phyloP scores from a whole-genome alignment of 2,329 filamentous ascomycete genomes.

The Diaporthe sp. region DNA sequence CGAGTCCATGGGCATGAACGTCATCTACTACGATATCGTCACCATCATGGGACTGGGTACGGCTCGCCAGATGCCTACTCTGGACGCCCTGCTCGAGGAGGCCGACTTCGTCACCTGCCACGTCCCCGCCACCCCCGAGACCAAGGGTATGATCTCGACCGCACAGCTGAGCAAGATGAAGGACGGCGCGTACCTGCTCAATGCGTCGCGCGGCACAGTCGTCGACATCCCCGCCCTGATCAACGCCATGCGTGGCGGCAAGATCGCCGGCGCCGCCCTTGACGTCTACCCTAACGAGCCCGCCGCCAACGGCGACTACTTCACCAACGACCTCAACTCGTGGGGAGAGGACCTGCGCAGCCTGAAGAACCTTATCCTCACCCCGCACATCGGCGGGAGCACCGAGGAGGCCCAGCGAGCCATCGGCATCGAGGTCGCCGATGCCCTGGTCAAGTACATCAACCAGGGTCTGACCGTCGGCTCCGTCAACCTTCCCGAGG shows the following conservation, averaged over 20 bases:
- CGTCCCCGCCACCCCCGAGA: constrained; percentile 94
- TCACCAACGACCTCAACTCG: constrained; percentile 83
- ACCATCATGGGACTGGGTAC: constrained; percentile 96
- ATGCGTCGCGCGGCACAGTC: constrained; percentile 92
- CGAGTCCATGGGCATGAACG: constrained; percentile 97
- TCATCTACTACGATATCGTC: constrained; percentile 96
- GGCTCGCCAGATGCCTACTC: constrained; percentile 82
- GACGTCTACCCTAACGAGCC: constrained; percentile 97
- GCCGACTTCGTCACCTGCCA: constrained; percentile 96
- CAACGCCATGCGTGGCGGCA: constrained; percentile 86
- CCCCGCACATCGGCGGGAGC: constrained; percentile 96
- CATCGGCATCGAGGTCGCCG: constrained; percentile 92
- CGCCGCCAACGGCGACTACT: constrained; percentile 94
- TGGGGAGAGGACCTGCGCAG: constrained; percentile 89
- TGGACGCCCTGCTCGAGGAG: constrained; percentile 81
- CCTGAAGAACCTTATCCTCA: constrained; percentile 93
- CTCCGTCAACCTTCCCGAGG: constrained; percentile 97
- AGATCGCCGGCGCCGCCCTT: constrained; percentile 92
- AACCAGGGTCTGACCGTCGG: constrained; percentile 94
- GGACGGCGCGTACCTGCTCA: constrained; percentile 92
- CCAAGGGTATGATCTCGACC: constrained; percentile 89
- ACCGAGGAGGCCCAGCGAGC: constrained; percentile 98
- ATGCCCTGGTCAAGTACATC: constrained; percentile 92
- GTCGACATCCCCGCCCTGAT: constrained; percentile 95
- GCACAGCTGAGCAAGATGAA: constrained; percentile 90